Evolutionary conservation across 345 rosid species (phyloP).

Genomic region (Barbarea vulgaris): DNA sequence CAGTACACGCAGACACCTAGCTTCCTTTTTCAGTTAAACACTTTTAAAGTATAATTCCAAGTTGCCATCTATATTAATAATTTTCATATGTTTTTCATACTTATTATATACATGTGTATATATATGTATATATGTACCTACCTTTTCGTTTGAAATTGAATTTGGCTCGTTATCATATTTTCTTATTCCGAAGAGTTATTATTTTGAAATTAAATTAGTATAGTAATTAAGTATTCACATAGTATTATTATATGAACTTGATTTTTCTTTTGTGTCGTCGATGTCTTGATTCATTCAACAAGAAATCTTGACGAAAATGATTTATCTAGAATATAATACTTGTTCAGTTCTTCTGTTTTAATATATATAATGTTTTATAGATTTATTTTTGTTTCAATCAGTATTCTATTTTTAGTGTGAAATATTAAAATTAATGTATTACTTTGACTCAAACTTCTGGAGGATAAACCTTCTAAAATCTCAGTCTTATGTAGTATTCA

Average conservation of each 20-base stretch:
- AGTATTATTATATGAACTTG: not conserved
- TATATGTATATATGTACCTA: not conserved
- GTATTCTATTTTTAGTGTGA: not conserved
- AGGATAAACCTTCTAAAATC: not conserved
- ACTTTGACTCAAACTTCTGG: constrained; percentile 6
- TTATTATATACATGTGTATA: not conserved
- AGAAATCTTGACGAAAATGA: constrained; percentile 1
- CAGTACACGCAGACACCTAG: constrained; percentile 26
- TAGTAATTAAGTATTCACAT: not conserved
- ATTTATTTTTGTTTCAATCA: not conserved
- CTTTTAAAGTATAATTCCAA: constrained; percentile 27
- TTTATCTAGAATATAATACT: too few relatives aligned
- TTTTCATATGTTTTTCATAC: not conserved
- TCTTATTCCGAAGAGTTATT: not conserved
- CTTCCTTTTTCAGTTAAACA: constrained; percentile 39
- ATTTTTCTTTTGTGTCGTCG: not conserved
- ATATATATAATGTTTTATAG: not conserved
- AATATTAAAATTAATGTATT: constrained; percentile 7
- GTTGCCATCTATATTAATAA: constrained; percentile 13
- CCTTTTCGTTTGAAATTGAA: constrained; percentile 8
- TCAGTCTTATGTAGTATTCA: not conserved
- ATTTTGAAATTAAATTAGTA: not conserved
- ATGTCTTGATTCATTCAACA: constrained; percentile 25
- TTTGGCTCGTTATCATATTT: not conserved
- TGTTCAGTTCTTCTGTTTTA: too few relatives aligned